These are phyloP conservation scores for Talaromyces wortmannii DNA, from an alignment of 495 filamentous ascomycete genomes.

Conservation along the genomic window DNA sequence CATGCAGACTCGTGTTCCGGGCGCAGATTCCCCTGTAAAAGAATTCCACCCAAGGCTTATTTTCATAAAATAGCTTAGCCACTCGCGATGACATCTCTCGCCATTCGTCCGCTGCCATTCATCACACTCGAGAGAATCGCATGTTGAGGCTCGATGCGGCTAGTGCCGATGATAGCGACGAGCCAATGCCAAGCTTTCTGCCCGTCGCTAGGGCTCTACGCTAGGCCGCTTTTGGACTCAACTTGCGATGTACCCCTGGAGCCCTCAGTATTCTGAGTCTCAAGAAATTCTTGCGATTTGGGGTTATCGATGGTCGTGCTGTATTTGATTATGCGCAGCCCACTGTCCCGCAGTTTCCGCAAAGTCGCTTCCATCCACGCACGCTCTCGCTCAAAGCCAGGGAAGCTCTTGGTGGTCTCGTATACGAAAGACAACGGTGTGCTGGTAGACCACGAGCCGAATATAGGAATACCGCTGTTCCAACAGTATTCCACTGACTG, in stretches of 20 bases:
- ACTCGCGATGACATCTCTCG: not conserved
- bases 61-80: not conserved
- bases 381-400: not conserved
- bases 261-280: not conserved
- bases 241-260: not conserved
- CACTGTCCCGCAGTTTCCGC: not conserved
- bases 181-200: not conserved
- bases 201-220: not conserved
- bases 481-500: constrained; percentile 24
- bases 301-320: not conserved
- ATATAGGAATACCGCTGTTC: constrained; percentile 6
- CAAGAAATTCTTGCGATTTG: not conserved
- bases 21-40: no score
- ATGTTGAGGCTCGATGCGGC: not conserved
- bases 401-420: not conserved
- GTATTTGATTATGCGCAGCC: constrained; percentile 1
- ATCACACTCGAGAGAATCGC: not conserved
- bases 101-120: not conserved
- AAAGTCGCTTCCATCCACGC: constrained; percentile 4
- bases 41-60: not conserved
- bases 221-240: not conserved
- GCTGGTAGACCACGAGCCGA: not conserved
- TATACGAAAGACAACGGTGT: constrained; percentile 1
- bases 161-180: not conserved
- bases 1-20: no score